Evolutionary conservation across 805 yeast genomes (phyloP), one percentile per base, ranked within the genome.

Genomic region (Starmerella cellae): DNA sequence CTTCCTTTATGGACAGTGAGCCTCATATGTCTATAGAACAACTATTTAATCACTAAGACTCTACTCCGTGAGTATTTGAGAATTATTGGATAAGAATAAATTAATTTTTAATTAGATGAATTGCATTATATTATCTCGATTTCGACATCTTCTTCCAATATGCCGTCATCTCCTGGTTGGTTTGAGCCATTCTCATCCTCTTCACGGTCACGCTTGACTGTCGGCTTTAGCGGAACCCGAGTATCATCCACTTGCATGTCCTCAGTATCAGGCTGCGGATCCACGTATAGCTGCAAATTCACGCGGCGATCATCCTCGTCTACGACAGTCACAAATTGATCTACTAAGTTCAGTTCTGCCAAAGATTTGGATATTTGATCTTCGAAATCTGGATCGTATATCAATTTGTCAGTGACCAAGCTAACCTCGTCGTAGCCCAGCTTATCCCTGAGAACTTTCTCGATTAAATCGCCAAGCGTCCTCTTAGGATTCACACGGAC

Each of bases 371-470:
- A 64, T 11, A 67, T 53, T 54, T 88, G 78, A 55, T 87, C 97
- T 38, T 83, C 94, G 58, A 82, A 85, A 55, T 88, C 98, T 44
- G 69, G 69, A 61, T 91, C 98, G 52, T 82, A 83, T 8, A 91
- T 58, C 46, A 91, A 66, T 50, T 71, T 70, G 29, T 78, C 79
- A 21, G 77, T 64, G 18, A 79, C 69, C 5, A 82, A 55, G 30
- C 71, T 51, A 36, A 69, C 68, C 5, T 79, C 76, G 6, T 55
- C 73, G 55, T 75, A 82, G 0, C 65, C 67, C 52, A 79, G 77
- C 40, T 67, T 66, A 1, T 52, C 55, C 22, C 66, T 58, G 3
- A 87, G 55, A 2, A 61, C 38, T 3, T 53, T 50, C 2, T 70
- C 68, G 10, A 84, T 63, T 11, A 88, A 57, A n/a, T 70, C 66